These are phyloP conservation scores for Boletus albobrunnescens DNA, from an alignment of 1,284 basidiomycete genomes.

Conservation along the genomic window DNA sequence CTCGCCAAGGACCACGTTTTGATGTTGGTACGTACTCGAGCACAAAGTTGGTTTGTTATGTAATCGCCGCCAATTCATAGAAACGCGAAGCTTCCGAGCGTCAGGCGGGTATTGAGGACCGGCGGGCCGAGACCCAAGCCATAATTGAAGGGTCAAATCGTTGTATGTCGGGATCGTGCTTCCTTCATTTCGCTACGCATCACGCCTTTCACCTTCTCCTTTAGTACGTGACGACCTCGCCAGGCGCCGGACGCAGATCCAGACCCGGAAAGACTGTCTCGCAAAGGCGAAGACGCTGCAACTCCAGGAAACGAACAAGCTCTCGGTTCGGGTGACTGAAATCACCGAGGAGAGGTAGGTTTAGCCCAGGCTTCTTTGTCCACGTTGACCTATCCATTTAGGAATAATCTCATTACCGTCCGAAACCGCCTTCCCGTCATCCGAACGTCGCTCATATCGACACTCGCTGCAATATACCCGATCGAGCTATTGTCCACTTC, in stretches of 20 bases:
- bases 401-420: conserved; percentile 43
- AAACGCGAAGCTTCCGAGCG: conserved; percentile 61
- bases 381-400: conserved; percentile 25
- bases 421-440: conserved; percentile 50
- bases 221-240: conserved; percentile 45
- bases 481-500: conserved; percentile 80
- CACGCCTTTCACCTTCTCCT: conserved; percentile 14
- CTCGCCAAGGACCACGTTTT: conserved; percentile 43
- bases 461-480: conserved; percentile 79
- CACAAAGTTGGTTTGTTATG: conserved; percentile 16
- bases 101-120: conserved; percentile 48
- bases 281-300: conserved; percentile 42
- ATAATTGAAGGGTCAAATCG: conserved; percentile 43
- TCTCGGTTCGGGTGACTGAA: conserved; percentile 34
- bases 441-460: conserved; percentile 69
- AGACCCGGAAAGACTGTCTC: conserved; percentile 47
- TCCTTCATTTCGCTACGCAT: conserved; percentile 15
- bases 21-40: conserved; percentile 39
- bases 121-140: conserved; percentile 38
- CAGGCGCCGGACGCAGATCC: conserved; percentile 40
- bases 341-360: conserved; percentile 28
- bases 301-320: conserved; percentile 35
- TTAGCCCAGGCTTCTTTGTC: conserved; percentile 4
- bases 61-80: conserved; percentile 38
- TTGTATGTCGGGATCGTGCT: conserved; percentile 40